These are phyloP conservation scores for Mycena chlorophos DNA, from an alignment of 768 basidiomycete species.

Conservation along the genomic window DNA sequence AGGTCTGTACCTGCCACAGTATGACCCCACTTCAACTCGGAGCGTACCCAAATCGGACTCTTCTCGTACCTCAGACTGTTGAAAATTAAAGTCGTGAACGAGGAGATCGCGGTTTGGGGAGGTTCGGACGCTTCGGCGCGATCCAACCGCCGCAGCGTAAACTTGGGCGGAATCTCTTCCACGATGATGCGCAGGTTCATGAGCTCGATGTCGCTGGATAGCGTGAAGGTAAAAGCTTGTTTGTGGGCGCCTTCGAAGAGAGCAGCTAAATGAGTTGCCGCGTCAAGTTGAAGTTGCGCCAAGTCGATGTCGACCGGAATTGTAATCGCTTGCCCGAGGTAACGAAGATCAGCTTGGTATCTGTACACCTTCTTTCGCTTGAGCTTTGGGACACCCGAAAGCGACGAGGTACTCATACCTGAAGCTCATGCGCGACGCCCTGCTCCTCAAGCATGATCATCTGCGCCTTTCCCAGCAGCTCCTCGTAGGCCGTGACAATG, in stretches of 20 bases:
- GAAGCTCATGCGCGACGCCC: constrained; percentile 11
- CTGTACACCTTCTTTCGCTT: neutral
- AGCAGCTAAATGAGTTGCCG: constrained; percentile 7
- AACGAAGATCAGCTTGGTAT: constrained; percentile 22
- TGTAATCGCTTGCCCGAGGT: constrained; percentile 2
- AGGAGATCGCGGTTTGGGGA: neutral
- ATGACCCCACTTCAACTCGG: constrained; percentile 10
- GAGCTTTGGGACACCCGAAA: neutral
- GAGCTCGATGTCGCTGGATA: constrained; percentile 13
- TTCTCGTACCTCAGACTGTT: constrained; percentile 2
- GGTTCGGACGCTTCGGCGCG: neutral
- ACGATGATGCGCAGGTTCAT: constrained; percentile 15
- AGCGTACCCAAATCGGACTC: constrained; percentile 13
- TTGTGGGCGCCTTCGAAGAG: constrained; percentile 15
- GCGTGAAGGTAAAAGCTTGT: constrained; percentile 16
- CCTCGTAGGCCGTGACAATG: constrained; percentile 9
- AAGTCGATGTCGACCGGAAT: constrained; percentile 4
- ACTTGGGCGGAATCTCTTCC: constrained; percentile 9
- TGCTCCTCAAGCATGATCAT: constrained; percentile 18
- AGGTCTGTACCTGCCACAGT: constrained; percentile 3
- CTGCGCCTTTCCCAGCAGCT: constrained; percentile 13
- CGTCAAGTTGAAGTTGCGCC: constrained; percentile 9
- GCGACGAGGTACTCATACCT: neutral
- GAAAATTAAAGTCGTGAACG: constrained; percentile 6
- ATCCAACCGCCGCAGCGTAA: constrained; percentile 1